These are phyloP conservation scores for Cryptococcus deneoformans DNA, from an alignment of 1,284 basidiomycete genomes.

Conservation along the genomic window DNA sequence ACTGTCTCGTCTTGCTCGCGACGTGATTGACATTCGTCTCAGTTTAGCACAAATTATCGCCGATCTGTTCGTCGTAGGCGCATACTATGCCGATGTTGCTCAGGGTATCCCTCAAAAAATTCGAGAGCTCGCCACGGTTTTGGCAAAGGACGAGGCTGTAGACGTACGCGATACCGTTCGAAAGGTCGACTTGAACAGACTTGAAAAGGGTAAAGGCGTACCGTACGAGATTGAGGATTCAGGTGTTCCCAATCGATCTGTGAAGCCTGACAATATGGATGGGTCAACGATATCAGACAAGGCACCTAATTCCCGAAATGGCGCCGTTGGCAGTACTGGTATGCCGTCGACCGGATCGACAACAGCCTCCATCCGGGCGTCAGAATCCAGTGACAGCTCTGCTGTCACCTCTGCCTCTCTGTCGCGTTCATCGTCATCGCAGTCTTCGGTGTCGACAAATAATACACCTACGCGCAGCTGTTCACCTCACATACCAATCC, in stretches of 20 bases:
- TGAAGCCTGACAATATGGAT: background rate
- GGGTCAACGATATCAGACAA: background rate
- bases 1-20: constrained; percentile 61
- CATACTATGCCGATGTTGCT: constrained; percentile 30
- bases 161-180: constrained; percentile 40
- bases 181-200: constrained; percentile 22
- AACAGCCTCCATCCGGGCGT: background rate
- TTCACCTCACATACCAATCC: background rate
- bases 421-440: background rate
- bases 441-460: background rate
- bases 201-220: constrained; percentile 2
- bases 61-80: constrained; percentile 39
- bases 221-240: no score
- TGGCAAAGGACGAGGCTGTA: constrained; percentile 15
- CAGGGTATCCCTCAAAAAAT: constrained; percentile 26
- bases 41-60: constrained; percentile 60
- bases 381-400: background rate
- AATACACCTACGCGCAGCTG: no score
- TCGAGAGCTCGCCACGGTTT: constrained; percentile 19
- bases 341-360: background rate
- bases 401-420: background rate
- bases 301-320: background rate
- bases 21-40: constrained; percentile 84
- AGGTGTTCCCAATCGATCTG: background rate
- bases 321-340: background rate